These are phyloP conservation scores for Oryza nivara DNA, from an alignment of 176 grass and related monocot species.

Conservation along the genomic window DNA sequence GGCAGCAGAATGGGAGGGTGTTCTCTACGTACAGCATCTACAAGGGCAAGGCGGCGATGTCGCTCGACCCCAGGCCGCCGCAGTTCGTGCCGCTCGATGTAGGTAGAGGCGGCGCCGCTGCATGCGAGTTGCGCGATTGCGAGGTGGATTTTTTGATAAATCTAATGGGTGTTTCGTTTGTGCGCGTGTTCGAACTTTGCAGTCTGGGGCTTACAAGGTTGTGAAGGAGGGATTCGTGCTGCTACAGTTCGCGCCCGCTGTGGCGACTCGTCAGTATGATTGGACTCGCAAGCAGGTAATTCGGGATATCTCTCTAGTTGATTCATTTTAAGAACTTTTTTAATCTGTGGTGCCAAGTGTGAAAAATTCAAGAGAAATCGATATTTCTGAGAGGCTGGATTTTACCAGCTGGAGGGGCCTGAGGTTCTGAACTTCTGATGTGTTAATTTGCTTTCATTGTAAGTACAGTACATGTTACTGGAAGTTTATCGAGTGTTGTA, in stretches of 20 bases:
- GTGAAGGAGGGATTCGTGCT: conserved; percentile 86
- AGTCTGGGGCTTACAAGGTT: conserved; percentile 87
- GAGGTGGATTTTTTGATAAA: background rate
- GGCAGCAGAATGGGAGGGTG: conserved; percentile 38
- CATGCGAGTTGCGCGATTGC: background rate
- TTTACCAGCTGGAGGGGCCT: background rate
- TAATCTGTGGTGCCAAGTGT: background rate
- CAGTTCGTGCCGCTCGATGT: conserved; percentile 69
- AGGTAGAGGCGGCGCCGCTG: conserved; percentile 22
- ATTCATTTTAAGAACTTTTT: background rate
- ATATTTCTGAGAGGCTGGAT: background rate
- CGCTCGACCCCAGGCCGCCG: conserved; percentile 59
- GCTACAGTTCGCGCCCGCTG: conserved; percentile 85
- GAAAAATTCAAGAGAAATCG: background rate
- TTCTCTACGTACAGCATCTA: conserved; percentile 64
- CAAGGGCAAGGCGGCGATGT: conserved; percentile 64
- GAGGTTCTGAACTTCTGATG: background rate
- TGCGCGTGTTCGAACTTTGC: background rate
- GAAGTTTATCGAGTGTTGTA: background rate
- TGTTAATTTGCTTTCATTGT: background rate
- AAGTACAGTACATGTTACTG: background rate
- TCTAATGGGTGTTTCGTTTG: background rate
- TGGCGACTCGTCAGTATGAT: conserved; percentile 69
- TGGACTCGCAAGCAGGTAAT: conserved; percentile 89
- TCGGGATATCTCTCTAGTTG: background rate